Base-by-base conservation (phyloP, 208 protist genomes). In the Endotrypanum monterogeii region DNA sequence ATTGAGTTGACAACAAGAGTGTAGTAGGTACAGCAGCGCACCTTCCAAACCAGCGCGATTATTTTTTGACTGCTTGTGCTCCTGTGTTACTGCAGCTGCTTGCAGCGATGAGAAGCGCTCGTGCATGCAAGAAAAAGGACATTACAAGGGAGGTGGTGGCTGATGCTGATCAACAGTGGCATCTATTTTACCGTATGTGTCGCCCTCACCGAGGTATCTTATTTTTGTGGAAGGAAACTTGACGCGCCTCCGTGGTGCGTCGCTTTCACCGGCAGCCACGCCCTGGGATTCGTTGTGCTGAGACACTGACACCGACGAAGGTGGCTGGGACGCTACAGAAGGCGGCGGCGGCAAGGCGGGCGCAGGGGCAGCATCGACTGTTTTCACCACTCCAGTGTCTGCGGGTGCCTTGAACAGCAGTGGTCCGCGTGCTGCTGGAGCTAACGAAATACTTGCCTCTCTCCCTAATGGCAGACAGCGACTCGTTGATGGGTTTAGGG, bases 191-290 rank as follows among this genome's bases (percentile, higher is more conserved):
- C 30, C 14, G 32, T 4, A 1, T 48, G 58, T 7, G 16, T 28
- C 50, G 18, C 37, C 20, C 12, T 71, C 76, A 23, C 30, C 16
- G 5, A 75, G 28, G 48, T 80, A 74, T 28, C 76, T 68, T 23
- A 80, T 74, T 20, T 57, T 80, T 12, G 70, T 48, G 5, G 76
- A 74, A 6, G 76, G 76, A 80, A 80, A 80, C 35, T 75, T 48
- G 25, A 80, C 69, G 37, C 76, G 68, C 3, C 50, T 18, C 4
- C 55, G 71, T 28, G 30, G 61, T 54, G 54, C 39, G 52, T 46
- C 62, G 52, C 35, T 25, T 8, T 25, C 25, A 30, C 18, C n/a
- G 41, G 76, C 35, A 37, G 54, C 48, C 35, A 30, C 30, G n/a
- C 37, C 55, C 23, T 62, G 54, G 5, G 68, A 55, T 18, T 63